Conservation (phyloP, 257 asterid species). For the Solanum sparsipilum region DNA sequence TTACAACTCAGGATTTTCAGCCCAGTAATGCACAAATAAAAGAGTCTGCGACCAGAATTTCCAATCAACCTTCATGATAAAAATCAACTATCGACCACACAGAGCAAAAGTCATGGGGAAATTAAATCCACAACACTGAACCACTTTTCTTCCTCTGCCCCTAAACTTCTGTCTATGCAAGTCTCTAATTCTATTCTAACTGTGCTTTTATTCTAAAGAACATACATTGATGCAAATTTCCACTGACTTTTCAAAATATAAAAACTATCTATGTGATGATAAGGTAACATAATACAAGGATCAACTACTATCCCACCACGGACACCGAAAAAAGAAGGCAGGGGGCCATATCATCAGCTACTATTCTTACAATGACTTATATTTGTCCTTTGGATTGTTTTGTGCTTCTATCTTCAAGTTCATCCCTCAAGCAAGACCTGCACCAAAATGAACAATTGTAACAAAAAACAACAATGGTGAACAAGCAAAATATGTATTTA, state of each 20-base stretch:
- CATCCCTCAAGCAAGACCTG: conserved; percentile 11
- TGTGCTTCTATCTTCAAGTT: conserved; percentile 12
- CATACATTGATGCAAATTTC: neutral
- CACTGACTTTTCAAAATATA: neutral
- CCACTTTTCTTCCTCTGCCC: neutral
- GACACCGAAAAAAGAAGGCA: conserved; percentile 22
- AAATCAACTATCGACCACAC: neutral
- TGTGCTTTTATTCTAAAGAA: neutral
- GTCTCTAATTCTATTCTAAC: neutral
- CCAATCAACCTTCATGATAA: neutral
- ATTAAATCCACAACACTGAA: neutral
- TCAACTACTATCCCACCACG: conserved; percentile 21
- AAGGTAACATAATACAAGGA: conserved; percentile 37
- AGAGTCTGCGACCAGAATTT: neutral
- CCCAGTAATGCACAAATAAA: neutral
- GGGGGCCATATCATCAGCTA: conserved; percentile 22
- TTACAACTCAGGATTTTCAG: neutral
- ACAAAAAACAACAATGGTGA: neutral
- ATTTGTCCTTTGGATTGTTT: neutral
- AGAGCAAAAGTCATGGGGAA: neutral
- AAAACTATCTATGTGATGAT: conserved; percentile 24
- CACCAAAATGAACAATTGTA: neutral
- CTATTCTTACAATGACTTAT: conserved; percentile 28
- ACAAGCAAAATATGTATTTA: neutral
- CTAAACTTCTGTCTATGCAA: neutral